Base-by-base conservation (phyloP, 2,329 filamentous ascomycete genomes). In the Colletotrichum euphorbiae region DNA sequence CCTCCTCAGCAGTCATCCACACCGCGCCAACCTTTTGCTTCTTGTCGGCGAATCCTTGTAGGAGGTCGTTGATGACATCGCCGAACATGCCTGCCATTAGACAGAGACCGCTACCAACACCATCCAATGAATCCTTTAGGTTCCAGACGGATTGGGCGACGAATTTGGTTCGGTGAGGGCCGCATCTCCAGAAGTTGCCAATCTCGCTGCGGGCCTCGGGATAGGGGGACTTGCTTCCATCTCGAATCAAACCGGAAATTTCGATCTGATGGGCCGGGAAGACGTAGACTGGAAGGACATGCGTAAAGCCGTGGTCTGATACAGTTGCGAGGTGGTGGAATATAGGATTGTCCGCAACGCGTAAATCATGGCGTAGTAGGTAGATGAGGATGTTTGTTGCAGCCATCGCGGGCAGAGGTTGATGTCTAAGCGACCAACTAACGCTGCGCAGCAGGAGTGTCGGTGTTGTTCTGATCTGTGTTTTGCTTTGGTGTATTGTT, bases 1-100 rank as follows among this genome's bases (percentile, higher is more conserved):
- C 88, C 61, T 91, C 87, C 66, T 94, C 91, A 5, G 83, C 83
- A 0, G 90, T 91, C 85, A 93, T 92, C 91, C 92, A 95, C 1
- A 94, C 82, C 0, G 85, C 89, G 13, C 84, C 84, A 5, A 94
- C 83, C 19, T 88, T 79, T 52, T 79, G 72, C 11, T 79, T 73
- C 21, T 78, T 75, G 6, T 79, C 73, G 24, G 77, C 75, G 36
- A 89, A 78, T 4, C 79, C 81, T 1, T 86, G 77, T 0, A 93
- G 74, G 6, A 93, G 77, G n/a, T 83, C 76, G 17, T 83, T 78
- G 4, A 93, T 75, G 0, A 91, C 87, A 56, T 91, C 87, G 3
- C 80, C 82, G 3, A 87, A 77, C 69, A 79, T 83, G 6, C 93
- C 93, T 9, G 90, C 87, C 6, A 91, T 85, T 40, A 94, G 79